A percentile compares a stretch with the other conserved stretches of the same genome.
Evolutionary conservation across 768 basidiomycete species (phyloP).

Genomic region (Boletus subparvulus): DNA sequence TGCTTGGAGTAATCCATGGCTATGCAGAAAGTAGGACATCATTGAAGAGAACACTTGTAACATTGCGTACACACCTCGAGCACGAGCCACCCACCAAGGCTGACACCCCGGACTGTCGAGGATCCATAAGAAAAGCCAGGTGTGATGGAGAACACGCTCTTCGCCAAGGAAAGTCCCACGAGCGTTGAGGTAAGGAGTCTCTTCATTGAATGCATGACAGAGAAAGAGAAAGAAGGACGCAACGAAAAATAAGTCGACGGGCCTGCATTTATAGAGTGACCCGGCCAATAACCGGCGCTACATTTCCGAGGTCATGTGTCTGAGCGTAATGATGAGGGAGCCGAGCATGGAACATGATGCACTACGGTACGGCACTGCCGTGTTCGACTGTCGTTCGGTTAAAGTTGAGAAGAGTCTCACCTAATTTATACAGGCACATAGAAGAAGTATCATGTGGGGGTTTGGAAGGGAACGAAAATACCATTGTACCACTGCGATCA

Average conservation of each 20-base stretch:
- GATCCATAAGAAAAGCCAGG: constrained; percentile 73
- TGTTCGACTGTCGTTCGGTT: background rate
- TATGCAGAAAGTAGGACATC: constrained; percentile 46
- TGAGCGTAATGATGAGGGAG: background rate
- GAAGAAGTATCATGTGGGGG: background rate
- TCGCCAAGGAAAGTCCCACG: constrained; percentile 29
- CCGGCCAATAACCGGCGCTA: background rate
- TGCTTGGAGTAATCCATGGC: constrained; percentile 80
- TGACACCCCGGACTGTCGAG: constrained; percentile 77
- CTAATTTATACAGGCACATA: background rate
- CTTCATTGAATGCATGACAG: constrained; percentile 35
- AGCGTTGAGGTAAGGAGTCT: constrained; percentile 19
- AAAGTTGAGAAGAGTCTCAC: background rate
- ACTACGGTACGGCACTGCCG: background rate
- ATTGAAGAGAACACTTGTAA: constrained; percentile 14
- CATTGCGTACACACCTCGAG: constrained; percentile 41
- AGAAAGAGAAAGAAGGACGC: constrained; percentile 54
- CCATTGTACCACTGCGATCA: background rate
- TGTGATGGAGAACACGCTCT: constrained; percentile 34
- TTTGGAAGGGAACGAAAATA: background rate
- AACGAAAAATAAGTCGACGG: background rate
- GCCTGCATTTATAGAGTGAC: constrained; percentile 22
- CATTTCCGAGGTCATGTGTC: constrained; percentile 15
- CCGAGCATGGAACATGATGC: background rate
- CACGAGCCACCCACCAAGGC: constrained; percentile 69